Conservation (phyloP, 129 eudicot species). For the Pulicaria dysenterica region DNA sequence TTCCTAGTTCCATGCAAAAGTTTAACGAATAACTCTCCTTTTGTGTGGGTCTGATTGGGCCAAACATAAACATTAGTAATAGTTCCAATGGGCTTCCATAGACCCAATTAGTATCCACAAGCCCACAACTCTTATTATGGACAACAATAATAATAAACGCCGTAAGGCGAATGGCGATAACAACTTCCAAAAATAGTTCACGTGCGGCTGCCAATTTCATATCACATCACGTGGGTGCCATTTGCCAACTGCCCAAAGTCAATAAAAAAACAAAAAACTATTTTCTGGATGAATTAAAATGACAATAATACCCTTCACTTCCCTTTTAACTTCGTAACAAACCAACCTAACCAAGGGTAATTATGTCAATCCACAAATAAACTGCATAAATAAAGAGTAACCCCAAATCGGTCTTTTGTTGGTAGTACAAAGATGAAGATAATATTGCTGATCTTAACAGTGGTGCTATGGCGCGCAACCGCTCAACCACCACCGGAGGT, state of each 20-base stretch:
- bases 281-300: neutral
- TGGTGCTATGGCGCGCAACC: slow-evolving; percentile 26
- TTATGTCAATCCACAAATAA: slow-evolving; percentile 19
- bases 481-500: slow-evolving; percentile 45
- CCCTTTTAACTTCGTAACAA: neutral
- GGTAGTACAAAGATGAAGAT: slow-evolving; percentile 37
- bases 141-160: neutral
- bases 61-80: too few relatives aligned
- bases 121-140: neutral
- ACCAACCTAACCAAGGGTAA: slow-evolving; percentile 5
- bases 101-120: neutral
- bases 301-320: slow-evolving; percentile 13
- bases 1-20: too few relatives aligned
- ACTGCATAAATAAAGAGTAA: slow-evolving; percentile 21
- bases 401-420: neutral
- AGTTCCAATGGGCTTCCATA: neutral
- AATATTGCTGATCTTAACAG: slow-evolving; percentile 27
- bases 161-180: neutral
- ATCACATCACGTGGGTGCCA: slow-evolving; percentile 49
- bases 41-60: neutral
- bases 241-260: slow-evolving; percentile 50
- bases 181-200: slow-evolving; percentile 35
- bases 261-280: slow-evolving; percentile 22
- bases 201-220: slow-evolving; percentile 40
- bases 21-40: neutral